Evolutionary conservation across 2,329 filamentous ascomycete genomes (phyloP), one percentile per base, ranked within the genome.

Genomic region (Epichloe bromicola): DNA sequence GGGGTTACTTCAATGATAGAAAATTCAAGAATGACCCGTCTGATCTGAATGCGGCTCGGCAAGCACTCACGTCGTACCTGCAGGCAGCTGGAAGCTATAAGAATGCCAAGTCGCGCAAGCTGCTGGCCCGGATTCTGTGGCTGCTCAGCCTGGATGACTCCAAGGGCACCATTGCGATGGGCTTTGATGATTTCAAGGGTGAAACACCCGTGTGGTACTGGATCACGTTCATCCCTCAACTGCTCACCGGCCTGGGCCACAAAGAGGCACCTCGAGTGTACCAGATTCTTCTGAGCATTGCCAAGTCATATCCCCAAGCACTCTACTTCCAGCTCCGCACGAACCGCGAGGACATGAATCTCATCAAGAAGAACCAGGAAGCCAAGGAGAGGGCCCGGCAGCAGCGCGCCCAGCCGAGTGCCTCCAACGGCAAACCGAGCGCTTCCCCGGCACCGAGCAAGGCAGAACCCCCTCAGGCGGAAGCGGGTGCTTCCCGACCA

Each of bases 141-240:
- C 75, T 98, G 44, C 78, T 98, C 43, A 97, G 91, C 67, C 74
- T 98, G 57, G 93, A 98, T 62, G 89, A 96, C 61, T 76, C 86
- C 0, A 88, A 88, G 63, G 88, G 88, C 12, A 84, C 79, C 38
- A 83, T 98, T 54, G 85, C 88, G 0, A 76, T 82, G 59, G 88
- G 91, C 12, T 98, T 96, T 58, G 88, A 95, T 57, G 88, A 91
- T 59, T 98, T 93, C 72, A 96, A 97, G 73, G 93, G 93, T 48
- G 94, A 98, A 59, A 95, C 89, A 2, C 89, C 90, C 0, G 88
- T 95, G 12, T 99, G 93, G 93, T 98, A 97, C 70, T 99, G 93
- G 93, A 96, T 97, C 59, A 97, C 91, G 0, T 98, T 95, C 65
- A 97, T 99, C 56, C 93, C 93, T 17, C 93, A 99, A 67, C 77